Evolutionary conservation across 192 early-diverging fungal genomes (phyloP).

Genomic region (Obelidium mucronatum): DNA sequence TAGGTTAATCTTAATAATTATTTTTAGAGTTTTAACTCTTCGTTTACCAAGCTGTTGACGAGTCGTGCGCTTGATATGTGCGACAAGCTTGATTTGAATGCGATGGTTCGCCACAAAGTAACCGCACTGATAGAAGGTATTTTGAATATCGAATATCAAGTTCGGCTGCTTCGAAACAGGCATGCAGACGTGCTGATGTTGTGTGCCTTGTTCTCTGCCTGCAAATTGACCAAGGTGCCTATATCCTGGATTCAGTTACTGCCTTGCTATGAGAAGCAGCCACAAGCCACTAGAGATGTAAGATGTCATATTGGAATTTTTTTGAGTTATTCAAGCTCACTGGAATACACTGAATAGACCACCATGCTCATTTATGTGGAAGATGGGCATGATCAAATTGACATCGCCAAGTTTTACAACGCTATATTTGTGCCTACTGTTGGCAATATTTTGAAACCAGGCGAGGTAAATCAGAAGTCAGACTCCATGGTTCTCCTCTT

Average conservation of each 20-base stretch:
- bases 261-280: neutral
- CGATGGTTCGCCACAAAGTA: neutral
- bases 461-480: too few species aligned
- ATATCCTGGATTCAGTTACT: neutral
- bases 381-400: neutral
- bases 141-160: neutral
- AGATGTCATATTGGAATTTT: neutral
- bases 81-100: neutral
- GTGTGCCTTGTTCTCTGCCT: neutral
- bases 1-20: too few species aligned
- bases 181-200: slow-evolving; percentile 11
- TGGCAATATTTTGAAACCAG: neutral
- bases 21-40: neutral
- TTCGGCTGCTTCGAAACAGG: neutral
- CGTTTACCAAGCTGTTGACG: neutral
- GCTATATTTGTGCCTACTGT: neutral
- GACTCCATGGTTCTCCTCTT: too few species aligned
- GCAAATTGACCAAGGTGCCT: neutral
- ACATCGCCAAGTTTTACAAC: slow-evolving; percentile 6
- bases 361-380: too few species aligned
- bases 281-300: neutral
- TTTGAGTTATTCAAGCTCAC: neutral
- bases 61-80: slow-evolving; percentile 1
- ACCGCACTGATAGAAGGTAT: neutral
- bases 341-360: too few species aligned